Evolutionary conservation across 1,284 basidiomycete species (phyloP), one percentile per base, ranked within the genome.

Genomic region (Leccinum olivaceoglutinosum): DNA sequence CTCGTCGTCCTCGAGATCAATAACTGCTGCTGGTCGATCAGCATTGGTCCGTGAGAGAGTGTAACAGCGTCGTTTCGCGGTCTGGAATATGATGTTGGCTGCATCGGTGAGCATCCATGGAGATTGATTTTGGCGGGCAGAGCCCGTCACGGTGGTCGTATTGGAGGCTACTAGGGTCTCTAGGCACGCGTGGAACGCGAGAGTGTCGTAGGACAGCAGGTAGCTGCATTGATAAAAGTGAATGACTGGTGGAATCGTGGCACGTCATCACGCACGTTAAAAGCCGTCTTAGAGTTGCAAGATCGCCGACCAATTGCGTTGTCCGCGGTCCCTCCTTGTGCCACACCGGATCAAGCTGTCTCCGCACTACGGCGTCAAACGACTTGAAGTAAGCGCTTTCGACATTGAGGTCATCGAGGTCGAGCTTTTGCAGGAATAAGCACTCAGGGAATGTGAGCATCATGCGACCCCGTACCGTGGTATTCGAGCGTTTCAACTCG

Each of bases 301-400:
- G 82, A 71, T 99, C 96, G 59, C 84, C 85, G 6, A 98, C 94
- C 12, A 98, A 85, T 66, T 95, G 92, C 71, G 94, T 95, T 1
- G 95, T 99, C 68, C 87, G 90, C 3, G 92, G 87, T 1, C 94
- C 93, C 32, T 98, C 93, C 75, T 94, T 93, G 75, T 99, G 95
- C 97, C 97, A 99, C 4, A 98, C 90, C 0, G 95, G 85, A 73
- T 97, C 93, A 5, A 99, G 85, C 69, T 95, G 93, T 54, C 88
- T 85, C 9, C 96, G 86, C 1, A 98, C 94, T 60, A 97, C 83
- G 25, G 87, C 81, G 71, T 99, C 96, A 72, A 99, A 99, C 2
- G 92, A 94, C 36, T 89, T 86, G 76, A 98, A 98, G 69, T 99
- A 95, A 0, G 94, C 93, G 69, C 93, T 96, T 71, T 98, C 93